Base-by-base conservation (phyloP, 2,329 filamentous ascomycete genomes). In the Phialocephala subalpina region DNA sequence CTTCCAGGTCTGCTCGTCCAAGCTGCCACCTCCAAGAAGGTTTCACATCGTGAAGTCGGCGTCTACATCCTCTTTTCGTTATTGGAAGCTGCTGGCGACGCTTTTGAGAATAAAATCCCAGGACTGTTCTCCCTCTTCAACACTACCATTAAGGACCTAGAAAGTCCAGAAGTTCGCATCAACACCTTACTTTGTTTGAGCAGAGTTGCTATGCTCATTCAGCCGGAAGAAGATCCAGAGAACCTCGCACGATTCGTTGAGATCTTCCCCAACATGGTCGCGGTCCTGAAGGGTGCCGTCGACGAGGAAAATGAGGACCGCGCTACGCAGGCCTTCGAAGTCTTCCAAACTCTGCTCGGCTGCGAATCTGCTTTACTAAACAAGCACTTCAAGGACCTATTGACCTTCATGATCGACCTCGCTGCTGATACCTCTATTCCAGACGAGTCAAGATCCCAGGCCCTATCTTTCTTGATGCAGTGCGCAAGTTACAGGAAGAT, bases 11-110 rank as follows among this genome's bases (percentile, higher is more conserved):
- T 92, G 72, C 87, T 98, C 61, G 86, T 93, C 68, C 91, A 92
- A 77, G 92, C 96, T 68, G 90, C 92, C 73, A 92, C 87, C 72
- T 94, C 89, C 77, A 82, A 86, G 67, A 90, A 90, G 68, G 90
- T 92, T 60, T 85, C 89, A 67, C 92, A 97, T 78, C 91, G 96
- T 72, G 94, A 97, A 78, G 92, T 97, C 47, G 94, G 92, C 70
- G 91, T 95, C 70, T 98, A 96, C 82, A 94, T 98, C 73, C 90
- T 98, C 71, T 97, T 90, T 82, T 95, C 93, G 68, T 89, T 97
- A 56, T 85, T 98, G 12, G 96, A 99, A 82, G 91, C 91, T 63
- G 90, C 97, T 72, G 93, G 93, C 22, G 90, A 94, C 72, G 87
- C 90, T 72, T 97, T 97, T 80, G 88, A 89, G 74, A 92, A 94